These are phyloP conservation scores for Leersia perrieri DNA, from an alignment of 176 grass and related monocot species.

Conservation along the genomic window DNA sequence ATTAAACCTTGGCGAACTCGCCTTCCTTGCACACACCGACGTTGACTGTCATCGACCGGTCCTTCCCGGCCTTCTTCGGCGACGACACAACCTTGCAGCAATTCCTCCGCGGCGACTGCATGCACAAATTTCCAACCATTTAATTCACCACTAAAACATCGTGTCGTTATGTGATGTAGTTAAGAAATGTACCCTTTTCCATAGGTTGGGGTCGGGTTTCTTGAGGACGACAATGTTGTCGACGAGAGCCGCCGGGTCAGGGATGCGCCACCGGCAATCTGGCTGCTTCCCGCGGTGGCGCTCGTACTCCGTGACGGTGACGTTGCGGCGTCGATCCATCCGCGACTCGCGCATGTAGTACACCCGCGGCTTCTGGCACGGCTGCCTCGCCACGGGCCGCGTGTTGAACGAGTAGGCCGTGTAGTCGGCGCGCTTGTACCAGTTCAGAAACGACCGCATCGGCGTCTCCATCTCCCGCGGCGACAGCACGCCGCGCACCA, in stretches of 20 bases:
- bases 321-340: slow-evolving; percentile 55
- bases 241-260: slow-evolving; percentile 57
- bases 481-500: slow-evolving; percentile 85
- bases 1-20: slow-evolving; percentile 64
- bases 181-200: slow-evolving; percentile 58
- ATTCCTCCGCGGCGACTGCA: slow-evolving; percentile 86
- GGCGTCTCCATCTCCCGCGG: slow-evolving; percentile 94
- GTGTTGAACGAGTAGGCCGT: slow-evolving; percentile 84
- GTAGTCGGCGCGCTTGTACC: slow-evolving; percentile 75
- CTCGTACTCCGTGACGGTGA: slow-evolving; percentile 76
- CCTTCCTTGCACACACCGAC: slow-evolving; percentile 63
- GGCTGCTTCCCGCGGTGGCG: slow-evolving; percentile 52
- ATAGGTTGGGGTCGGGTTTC: slow-evolving; percentile 79
- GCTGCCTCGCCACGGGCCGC: slow-evolving; percentile 61
- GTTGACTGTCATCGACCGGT: slow-evolving; percentile 60
- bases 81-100: slow-evolving; percentile 86
- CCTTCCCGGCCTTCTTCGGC: slow-evolving; percentile 44
- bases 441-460: slow-evolving; percentile 84
- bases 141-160: too few species aligned
- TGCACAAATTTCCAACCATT: slow-evolving; percentile 37
- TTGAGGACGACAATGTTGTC: slow-evolving; percentile 77
- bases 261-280: slow-evolving; percentile 70
- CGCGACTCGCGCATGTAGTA: slow-evolving; percentile 66
- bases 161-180: too few species aligned
- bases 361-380: slow-evolving; percentile 67